These are phyloP conservation scores for Maudiozyma bulderi DNA, from an alignment of 805 yeast genomes.

Conservation along the genomic window DNA sequence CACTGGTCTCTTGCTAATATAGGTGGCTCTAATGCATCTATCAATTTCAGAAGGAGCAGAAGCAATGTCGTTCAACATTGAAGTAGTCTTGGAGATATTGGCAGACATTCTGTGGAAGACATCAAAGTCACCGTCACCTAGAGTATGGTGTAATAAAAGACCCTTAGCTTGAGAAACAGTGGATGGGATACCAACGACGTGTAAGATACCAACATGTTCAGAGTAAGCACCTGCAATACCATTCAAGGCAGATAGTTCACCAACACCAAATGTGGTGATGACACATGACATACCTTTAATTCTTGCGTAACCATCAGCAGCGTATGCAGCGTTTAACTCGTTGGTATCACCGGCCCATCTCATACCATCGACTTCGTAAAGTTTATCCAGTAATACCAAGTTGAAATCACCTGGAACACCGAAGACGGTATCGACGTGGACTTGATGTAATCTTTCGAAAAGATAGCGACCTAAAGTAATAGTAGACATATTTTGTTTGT, in stretches of 20 bases:
- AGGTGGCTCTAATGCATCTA: constrained; percentile 59
- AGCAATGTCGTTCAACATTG: constrained; percentile 48
- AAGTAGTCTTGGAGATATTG: constrained; percentile 54
- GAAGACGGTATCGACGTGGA: constrained; percentile 52
- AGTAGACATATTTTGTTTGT: constrained; percentile 7
- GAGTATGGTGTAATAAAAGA: constrained; percentile 64
- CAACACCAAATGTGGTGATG: constrained; percentile 81
- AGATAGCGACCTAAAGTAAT: constrained; percentile 59
- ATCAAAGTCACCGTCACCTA: constrained; percentile 70
- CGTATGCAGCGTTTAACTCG: constrained; percentile 66
- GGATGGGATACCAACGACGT: constrained; percentile 78
- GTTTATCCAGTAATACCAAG: constrained; percentile 50
- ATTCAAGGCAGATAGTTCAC: constrained; percentile 71
- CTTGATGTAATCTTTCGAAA: constrained; percentile 55
- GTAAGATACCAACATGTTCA: constrained; percentile 74
- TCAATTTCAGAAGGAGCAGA: constrained; percentile 63
- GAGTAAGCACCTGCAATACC: constrained; percentile 83
- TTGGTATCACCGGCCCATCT: constrained; percentile 81
- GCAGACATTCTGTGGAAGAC: constrained; percentile 70
- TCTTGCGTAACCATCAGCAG: constrained; percentile 81
- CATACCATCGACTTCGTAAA: constrained; percentile 55
- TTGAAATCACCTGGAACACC: constrained; percentile 74
- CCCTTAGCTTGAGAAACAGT: constrained; percentile 58
- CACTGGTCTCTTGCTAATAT: constrained; percentile 63
- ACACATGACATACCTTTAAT: constrained; percentile 62